Evolutionary conservation across 192 early-diverging fungal genomes (phyloP).

Genomic region (Neocallimastix lanati): DNA sequence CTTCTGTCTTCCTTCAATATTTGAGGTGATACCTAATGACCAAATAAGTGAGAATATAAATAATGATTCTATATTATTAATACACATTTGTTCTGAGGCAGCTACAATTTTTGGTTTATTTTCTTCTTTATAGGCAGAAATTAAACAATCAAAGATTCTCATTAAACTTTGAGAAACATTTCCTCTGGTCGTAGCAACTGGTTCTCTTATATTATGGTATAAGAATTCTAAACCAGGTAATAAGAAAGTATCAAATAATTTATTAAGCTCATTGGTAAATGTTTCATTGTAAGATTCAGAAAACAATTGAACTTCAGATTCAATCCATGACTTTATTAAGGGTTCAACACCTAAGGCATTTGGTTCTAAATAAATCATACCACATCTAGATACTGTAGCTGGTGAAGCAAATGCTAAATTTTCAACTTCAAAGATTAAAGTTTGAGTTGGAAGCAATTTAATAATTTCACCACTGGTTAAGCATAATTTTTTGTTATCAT

Average conservation of each 20-base stretch:
- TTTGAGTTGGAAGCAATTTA: conserved; percentile 34
- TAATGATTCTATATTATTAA: conserved; percentile 10
- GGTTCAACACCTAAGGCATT: conserved; percentile 27
- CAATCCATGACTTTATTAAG: conserved; percentile 30
- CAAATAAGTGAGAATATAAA: conserved; percentile 31
- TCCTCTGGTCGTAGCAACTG: conserved; percentile 24
- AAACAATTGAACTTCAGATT: conserved; percentile 12
- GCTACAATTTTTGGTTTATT: conserved; percentile 5
- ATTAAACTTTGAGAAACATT: conserved; percentile 25
- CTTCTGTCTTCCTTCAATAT: conserved; percentile 20
- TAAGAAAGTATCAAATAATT: conserved; percentile 21
- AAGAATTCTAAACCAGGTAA: conserved; percentile 21
- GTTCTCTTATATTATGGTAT: conserved; percentile 21
- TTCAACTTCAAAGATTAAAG: conserved; percentile 38
- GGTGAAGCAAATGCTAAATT: conserved; percentile 39
- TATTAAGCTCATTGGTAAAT: conserved; percentile 1
- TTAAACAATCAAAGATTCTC: conserved; percentile 30
- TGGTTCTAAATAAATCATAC: conserved; percentile 46
- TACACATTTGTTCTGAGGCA: neutral
- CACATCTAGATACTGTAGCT: conserved; percentile 43
- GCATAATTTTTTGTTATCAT: conserved; percentile 41
- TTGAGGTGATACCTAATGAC: conserved; percentile 26
- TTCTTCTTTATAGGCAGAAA: conserved; percentile 14
- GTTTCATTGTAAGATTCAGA: conserved; percentile 11
- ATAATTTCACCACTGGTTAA: conserved; percentile 44